These are phyloP conservation scores for Didymella keratinophila DNA, from an alignment of 2,329 filamentous ascomycete species.

Conservation along the genomic window DNA sequence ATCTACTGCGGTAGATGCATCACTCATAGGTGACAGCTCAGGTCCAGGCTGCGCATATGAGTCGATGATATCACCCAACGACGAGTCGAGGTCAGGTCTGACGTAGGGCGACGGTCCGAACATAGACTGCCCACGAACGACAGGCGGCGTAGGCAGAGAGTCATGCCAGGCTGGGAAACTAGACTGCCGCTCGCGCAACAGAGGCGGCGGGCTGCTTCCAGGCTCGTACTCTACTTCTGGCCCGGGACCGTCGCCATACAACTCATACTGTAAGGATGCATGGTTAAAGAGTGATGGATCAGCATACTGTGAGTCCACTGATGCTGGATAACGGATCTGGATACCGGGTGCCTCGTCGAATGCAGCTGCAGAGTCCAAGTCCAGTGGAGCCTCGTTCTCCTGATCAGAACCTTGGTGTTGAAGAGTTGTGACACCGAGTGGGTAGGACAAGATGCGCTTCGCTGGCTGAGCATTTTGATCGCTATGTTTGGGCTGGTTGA, in stretches of 20 bases:
- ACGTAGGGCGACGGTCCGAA: constrained; percentile 9
- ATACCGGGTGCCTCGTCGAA: constrained; percentile 5
- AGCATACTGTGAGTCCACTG: neutral
- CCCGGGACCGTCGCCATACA: neutral
- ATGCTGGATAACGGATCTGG: constrained; percentile 4
- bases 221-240: neutral
- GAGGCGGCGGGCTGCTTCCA: neutral
- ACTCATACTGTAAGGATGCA: constrained; percentile 1
- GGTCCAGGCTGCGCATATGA: neutral
- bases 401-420: constrained; percentile 6
- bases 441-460: constrained; percentile 8
- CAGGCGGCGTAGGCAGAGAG: constrained; percentile 1
- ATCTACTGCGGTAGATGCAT: neutral
- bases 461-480: neutral
- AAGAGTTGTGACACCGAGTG: neutral
- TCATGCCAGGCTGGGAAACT: neutral
- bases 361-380: neutral
- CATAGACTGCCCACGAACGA: constrained; percentile 11
- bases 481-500: neutral
- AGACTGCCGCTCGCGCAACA: neutral
- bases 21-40: constrained; percentile 3
- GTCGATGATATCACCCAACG: neutral
- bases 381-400: constrained; percentile 11
- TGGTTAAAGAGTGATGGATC: neutral
- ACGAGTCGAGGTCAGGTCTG: neutral